Evolutionary conservation across 768 basidiomycete species (phyloP).

Genomic region (Mycena latifolia): DNA sequence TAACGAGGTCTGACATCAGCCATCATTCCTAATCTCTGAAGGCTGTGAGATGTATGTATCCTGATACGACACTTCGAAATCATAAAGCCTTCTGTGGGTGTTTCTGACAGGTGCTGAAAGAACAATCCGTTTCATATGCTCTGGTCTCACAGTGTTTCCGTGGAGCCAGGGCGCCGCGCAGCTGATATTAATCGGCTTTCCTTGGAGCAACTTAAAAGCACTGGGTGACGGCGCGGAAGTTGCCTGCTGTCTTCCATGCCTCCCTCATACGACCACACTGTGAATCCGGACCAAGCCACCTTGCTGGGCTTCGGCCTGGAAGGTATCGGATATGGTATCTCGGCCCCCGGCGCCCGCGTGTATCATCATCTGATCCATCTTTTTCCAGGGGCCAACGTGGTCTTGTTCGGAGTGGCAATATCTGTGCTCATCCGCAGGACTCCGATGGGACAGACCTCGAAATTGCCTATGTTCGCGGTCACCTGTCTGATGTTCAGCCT

Average conservation of each 20-base stretch:
- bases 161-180: too few relatives aligned
- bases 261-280: neutral
- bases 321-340: slow-evolving; percentile 6
- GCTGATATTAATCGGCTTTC: too few relatives aligned
- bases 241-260: neutral
- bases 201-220: too few relatives aligned
- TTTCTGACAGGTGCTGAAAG: too few relatives aligned
- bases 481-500: slow-evolving; percentile 24
- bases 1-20: too few relatives aligned
- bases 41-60: too few relatives aligned
- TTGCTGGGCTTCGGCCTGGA: slow-evolving; percentile 22
- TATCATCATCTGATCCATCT: neutral
- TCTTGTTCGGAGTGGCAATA: slow-evolving; percentile 6
- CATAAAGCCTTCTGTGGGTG: too few relatives aligned
- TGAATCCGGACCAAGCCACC: slow-evolving; percentile 22
- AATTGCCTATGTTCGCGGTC: neutral
- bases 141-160: too few relatives aligned
- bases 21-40: too few relatives aligned
- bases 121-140: too few relatives aligned
- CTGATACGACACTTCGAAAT: too few relatives aligned
- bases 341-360: neutral
- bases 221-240: too few relatives aligned
- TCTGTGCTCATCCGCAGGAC: neutral
- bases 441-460: neutral
- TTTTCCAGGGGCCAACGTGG: slow-evolving; percentile 1